Evolutionary conservation across 2,329 filamentous ascomycete species (phyloP), one percentile per base, ranked within the genome.

Genomic region (Monosporascus sp.): DNA sequence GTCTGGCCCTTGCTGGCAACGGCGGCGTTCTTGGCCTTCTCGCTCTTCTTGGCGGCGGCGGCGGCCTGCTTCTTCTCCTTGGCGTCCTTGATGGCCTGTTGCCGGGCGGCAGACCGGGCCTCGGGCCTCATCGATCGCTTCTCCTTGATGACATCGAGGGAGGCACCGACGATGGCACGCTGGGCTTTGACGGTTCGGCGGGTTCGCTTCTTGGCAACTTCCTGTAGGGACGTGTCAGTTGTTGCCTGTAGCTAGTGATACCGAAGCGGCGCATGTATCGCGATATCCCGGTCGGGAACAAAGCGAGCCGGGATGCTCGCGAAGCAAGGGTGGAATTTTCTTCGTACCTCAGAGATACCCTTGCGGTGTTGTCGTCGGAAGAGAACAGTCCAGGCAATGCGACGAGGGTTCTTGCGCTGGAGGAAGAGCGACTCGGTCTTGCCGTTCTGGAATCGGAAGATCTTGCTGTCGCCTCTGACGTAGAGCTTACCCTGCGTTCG

Each of bases 361-460:
- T 99, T 99, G 85, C 92, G 94, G 88, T 97, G 93, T 82, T 96
- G 90, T 80, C 93, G 89, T 78, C 94, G 88, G 90, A 90, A 99
- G 63, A 99, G 89, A 70, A 92, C 87, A 66, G 94, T 99, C 94
- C 94, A 99, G 68, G 93, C 87, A 78, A 99, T 97, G 76, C 93
- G 91, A 79, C 94, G 93, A 76, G 94, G 94, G 87, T 99, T 99
- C 90, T 99, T 99, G 85, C 94, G 93, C 86, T 99, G 94, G 69
- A 97, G 90, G 87, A 99, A 99, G 67, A 99, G 90, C 67, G 91
- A 96, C 83, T 99, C 94, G 80, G 90, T 93, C 84, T 99, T 99
- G 83, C 94, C 91, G 81, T 96, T 97, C 81, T 96, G 91, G 89
- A 99, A 99, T 75, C 94, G 92, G 89, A 99, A 99, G 84, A 97